These are phyloP conservation scores for Ophiosphaerella korrae DNA, from an alignment of 2,329 filamentous ascomycete genomes.

Conservation along the genomic window DNA sequence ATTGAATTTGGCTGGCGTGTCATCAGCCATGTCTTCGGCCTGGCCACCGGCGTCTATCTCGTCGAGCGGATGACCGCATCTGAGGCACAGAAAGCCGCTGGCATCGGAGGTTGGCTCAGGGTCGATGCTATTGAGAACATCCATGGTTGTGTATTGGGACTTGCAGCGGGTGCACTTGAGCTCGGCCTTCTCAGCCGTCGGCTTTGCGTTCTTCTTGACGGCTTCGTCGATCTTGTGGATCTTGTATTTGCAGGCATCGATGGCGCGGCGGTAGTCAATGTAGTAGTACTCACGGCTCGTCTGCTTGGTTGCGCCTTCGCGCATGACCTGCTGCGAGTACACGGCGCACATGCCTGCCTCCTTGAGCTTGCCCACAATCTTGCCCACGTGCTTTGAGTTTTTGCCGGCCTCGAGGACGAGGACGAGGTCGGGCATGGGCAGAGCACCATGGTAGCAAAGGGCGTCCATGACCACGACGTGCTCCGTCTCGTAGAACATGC, in stretches of 20 bases:
- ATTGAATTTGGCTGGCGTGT: slow-evolving; percentile 62
- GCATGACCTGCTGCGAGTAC: slow-evolving; percentile 77
- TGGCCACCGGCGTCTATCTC: slow-evolving; percentile 34
- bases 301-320: slow-evolving; percentile 79
- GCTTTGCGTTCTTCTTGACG: slow-evolving; percentile 81
- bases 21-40: slow-evolving; percentile 43
- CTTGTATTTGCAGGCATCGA: slow-evolving; percentile 95
- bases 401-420: slow-evolving; percentile 75
- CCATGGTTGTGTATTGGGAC: slow-evolving; percentile 85
- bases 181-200: slow-evolving; percentile 84
- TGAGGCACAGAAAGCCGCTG: slow-evolving; percentile 77
- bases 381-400: slow-evolving; percentile 90
- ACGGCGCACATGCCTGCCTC: slow-evolving; percentile 86
- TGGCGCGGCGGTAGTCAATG: slow-evolving; percentile 90
- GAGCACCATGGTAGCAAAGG: slow-evolving; percentile 73
- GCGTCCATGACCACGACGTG: slow-evolving; percentile 84
- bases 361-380: slow-evolving; percentile 80
- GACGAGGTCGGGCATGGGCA: slow-evolving; percentile 86
- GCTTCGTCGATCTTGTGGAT: slow-evolving; percentile 86
- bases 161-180: slow-evolving; percentile 83
- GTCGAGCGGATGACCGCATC: slow-evolving; percentile 68
- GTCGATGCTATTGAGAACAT: slow-evolving; percentile 79
- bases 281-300: slow-evolving; percentile 94
- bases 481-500: slow-evolving; percentile 85
- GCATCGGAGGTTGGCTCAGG: slow-evolving; percentile 53